These are phyloP conservation scores for Stephania japonica DNA, from an alignment of 164 flowering plant species.

Conservation along the genomic window DNA sequence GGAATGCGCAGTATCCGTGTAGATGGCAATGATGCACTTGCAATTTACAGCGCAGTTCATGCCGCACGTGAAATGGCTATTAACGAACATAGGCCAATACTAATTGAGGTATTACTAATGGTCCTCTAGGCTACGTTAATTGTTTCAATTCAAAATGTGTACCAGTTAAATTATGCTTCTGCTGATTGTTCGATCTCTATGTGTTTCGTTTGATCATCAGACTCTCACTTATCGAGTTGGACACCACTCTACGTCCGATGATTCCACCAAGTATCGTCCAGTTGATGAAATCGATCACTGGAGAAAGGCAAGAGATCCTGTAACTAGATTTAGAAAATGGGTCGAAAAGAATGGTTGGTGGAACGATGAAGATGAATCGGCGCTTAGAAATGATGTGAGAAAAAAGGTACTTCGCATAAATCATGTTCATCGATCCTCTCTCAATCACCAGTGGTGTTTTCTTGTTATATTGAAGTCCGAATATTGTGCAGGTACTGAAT, in stretches of 20 bases:
- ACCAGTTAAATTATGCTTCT: not conserved
- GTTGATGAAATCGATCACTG: constrained; percentile 75
- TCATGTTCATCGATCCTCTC: not conserved
- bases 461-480: not conserved
- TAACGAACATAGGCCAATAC: constrained; percentile 55
- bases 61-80: constrained; percentile 84
- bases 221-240: constrained; percentile 92
- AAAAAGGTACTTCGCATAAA: constrained; percentile 42
- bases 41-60: constrained; percentile 59
- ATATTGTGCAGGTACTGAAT: constrained; percentile 37
- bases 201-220: constrained; percentile 23
- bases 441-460: not conserved
- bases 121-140: not conserved
- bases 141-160: not conserved
- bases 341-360: constrained; percentile 77
- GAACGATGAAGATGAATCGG: constrained; percentile 52
- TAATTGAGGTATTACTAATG: constrained; percentile 60
- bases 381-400: constrained; percentile 44
- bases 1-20: constrained; percentile 79
- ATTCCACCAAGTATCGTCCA: constrained; percentile 85
- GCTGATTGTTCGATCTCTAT: not conserved
- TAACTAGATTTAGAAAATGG: constrained; percentile 75
- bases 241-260: constrained; percentile 95
- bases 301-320: constrained; percentile 53
- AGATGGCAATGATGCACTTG: constrained; percentile 94